These are phyloP conservation scores for Trifolium pratense DNA, from an alignment of 306 rosid species.

Conservation along the genomic window DNA sequence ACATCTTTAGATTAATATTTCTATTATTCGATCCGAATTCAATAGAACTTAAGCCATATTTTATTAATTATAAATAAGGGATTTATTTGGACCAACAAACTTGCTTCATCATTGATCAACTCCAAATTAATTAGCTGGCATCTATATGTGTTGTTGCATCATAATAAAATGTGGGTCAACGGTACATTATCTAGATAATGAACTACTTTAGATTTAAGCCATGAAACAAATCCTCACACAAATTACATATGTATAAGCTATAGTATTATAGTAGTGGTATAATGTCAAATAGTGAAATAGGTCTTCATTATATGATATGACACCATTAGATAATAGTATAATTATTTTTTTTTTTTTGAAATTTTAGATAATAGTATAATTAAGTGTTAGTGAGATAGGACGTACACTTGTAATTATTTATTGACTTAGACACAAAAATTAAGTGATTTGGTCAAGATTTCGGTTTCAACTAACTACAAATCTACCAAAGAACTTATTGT, in stretches of 20 bases:
- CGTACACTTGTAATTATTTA: no score
- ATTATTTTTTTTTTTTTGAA: no score
- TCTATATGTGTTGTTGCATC: neutral
- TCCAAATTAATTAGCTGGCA: constrained; percentile 32
- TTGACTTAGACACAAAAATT: neutral
- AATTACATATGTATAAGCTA: no score
- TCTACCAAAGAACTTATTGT: no score
- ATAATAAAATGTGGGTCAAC: constrained; percentile 49
- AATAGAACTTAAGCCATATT: no score
- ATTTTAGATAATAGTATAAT: no score
- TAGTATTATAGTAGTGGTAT: no score
- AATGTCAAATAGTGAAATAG: constrained; percentile 20
- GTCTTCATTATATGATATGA: constrained; percentile 36
- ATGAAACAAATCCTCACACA: constrained; percentile 39
- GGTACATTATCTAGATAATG: constrained; percentile 42
- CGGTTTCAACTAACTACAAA: no score
- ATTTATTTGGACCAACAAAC: constrained; percentile 34
- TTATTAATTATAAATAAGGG: neutral
- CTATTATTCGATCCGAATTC: no score
- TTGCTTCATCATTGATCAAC: constrained; percentile 39
- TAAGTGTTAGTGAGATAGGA: neutral
- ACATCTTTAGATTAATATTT: no score
- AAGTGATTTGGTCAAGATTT: no score
- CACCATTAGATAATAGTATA: neutral
- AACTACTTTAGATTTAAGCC: constrained; percentile 40